Conservation (phyloP, 2,329 filamentous ascomycete genomes). For the Alternaria atra region DNA sequence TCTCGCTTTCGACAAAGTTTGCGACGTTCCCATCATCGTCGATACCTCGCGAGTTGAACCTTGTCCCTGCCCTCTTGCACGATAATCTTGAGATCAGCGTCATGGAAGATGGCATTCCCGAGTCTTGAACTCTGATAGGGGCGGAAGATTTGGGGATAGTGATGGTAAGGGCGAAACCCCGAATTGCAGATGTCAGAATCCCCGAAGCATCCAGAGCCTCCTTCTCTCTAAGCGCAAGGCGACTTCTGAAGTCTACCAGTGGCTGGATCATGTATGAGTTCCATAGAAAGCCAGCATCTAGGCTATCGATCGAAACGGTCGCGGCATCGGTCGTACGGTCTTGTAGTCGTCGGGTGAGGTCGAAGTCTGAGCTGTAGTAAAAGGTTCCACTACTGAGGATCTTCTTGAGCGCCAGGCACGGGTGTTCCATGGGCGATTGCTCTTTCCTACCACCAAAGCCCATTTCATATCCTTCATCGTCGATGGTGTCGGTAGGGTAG, state of each 20-base stretch:
- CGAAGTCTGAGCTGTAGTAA: constrained; percentile 98
- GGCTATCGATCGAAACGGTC: constrained; percentile 88
- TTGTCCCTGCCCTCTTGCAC: constrained; percentile 87
- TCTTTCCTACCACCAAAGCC: constrained; percentile 65
- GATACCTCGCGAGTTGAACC: constrained; percentile 96
- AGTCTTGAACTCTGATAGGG: constrained; percentile 70
- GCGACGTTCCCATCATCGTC: constrained; percentile 97
- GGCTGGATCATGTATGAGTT: constrained; percentile 99
- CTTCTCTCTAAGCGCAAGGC: constrained; percentile 78
- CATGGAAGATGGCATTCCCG: constrained; percentile 81
- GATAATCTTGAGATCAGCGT: constrained; percentile 93
- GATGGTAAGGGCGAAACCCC: constrained; percentile 89
- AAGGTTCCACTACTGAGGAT: constrained; percentile 92
- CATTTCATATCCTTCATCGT: constrained; percentile 63
- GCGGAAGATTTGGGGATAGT: constrained; percentile 80
- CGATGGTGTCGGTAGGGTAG: constrained; percentile 62
- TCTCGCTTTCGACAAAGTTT: constrained; percentile 99
- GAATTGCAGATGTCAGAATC: constrained; percentile 91
- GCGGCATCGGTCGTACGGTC: constrained; percentile 81
- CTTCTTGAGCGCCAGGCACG: constrained; percentile 90
- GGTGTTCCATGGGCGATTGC: constrained; percentile 81
- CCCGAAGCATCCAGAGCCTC: constrained; percentile 83
- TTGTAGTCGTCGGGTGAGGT: constrained; percentile 91
- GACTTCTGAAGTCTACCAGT: constrained; percentile 85
- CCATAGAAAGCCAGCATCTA: constrained; percentile 94